Evolutionary conservation across 139 green algal genomes (phyloP).

Genomic region (Tetraselmis striata): DNA sequence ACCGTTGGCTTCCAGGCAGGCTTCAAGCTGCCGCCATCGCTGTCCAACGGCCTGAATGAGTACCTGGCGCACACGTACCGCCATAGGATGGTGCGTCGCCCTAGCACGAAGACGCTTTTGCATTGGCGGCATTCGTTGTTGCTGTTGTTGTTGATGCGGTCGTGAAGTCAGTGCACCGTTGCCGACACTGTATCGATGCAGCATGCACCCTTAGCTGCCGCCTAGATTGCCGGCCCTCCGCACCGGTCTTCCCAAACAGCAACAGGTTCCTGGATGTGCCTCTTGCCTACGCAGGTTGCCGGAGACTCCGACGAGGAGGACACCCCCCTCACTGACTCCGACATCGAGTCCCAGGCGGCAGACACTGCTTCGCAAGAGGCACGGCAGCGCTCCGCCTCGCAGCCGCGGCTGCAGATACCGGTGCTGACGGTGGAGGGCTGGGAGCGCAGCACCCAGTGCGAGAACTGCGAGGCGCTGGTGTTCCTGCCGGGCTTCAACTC

Average conservation of each 20-base stretch:
- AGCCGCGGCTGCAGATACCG: not conserved
- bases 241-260: no score
- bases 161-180: no score
- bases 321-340: not conserved
- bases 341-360: not conserved
- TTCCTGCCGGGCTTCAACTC: not conserved
- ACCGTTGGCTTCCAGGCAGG: not conserved
- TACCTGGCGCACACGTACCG: not conserved
- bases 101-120: no score
- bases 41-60: not conserved
- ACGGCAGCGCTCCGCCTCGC: not conserved
- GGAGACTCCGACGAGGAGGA: not conserved
- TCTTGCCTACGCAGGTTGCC: not conserved
- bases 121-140: no score
- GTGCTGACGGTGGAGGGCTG: not conserved
- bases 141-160: no score
- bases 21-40: not conserved
- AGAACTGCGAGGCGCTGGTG: not conserved
- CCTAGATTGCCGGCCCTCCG: no score
- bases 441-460: not conserved
- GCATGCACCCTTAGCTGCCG: no score
- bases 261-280: no score
- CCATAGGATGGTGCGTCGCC: not conserved
- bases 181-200: no score
- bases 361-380: no score